A percentile compares a stretch with the other conserved stretches of the same genome.
Conservation (phyloP, 371 early-diverging fungal species). For the Actinomortierella ambigua region DNA sequence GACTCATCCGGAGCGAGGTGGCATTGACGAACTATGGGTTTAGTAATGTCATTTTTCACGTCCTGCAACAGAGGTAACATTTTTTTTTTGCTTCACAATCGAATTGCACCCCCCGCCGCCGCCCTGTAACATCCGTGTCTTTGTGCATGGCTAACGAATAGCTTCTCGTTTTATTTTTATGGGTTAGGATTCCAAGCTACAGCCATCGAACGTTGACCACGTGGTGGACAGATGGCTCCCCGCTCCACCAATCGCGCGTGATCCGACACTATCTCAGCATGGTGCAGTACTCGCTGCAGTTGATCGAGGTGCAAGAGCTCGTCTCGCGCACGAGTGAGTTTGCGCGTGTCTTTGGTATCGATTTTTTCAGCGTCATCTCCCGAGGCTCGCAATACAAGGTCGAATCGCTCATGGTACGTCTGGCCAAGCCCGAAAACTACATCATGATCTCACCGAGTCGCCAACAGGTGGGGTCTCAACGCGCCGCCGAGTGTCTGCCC, state of each 20-base stretch:
- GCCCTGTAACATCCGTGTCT: too few species aligned
- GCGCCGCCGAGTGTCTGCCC: slow-evolving; percentile 84
- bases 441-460: slow-evolving; percentile 66
- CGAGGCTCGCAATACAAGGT: slow-evolving; percentile 93
- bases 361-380: slow-evolving; percentile 83
- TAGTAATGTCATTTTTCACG: slow-evolving; percentile 72
- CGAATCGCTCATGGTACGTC: slow-evolving; percentile 85
- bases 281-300: slow-evolving; percentile 64
- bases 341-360: slow-evolving; percentile 86
- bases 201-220: slow-evolving; percentile 56
- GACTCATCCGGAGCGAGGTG: slow-evolving; percentile 75
- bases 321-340: slow-evolving; percentile 82
- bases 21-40: slow-evolving; percentile 77
- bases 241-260: slow-evolving; percentile 62
- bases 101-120: too few species aligned
- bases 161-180: too few species aligned
- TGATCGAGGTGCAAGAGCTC: slow-evolving; percentile 74
- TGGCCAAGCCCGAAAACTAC: slow-evolving; percentile 81
- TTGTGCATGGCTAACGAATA: too few species aligned
- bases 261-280: slow-evolving; percentile 73
- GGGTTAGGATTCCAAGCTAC: slow-evolving; percentile 66
- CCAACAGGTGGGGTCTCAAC: slow-evolving; percentile 66
- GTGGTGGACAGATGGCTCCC: slow-evolving; percentile 63
- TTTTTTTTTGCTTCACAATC: too few species aligned
- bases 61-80: slow-evolving; percentile 69